Evolutionary conservation across 2,329 filamentous ascomycete genomes (phyloP), one percentile per base, ranked within the genome.

Genomic region (Epichloe brachyelytri): DNA sequence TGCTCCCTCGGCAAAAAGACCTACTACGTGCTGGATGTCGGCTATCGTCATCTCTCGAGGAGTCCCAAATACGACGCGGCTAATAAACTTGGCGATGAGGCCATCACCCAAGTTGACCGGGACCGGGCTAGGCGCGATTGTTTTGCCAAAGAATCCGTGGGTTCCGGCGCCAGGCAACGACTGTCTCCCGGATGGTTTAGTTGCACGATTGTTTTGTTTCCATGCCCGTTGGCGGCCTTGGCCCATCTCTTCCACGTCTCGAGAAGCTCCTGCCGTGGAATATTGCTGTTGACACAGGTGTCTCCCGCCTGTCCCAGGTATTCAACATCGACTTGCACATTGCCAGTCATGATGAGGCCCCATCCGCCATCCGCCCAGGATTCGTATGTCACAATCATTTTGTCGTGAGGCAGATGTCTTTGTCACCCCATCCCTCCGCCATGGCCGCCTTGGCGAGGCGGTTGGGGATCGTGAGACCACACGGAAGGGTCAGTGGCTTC

Each of bases 401-500:
- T 61, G 6, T 70, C 58, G 12, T 68, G 68, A 0, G 77, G 77
- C 1, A 72, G 65, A 30, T 72, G 55, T 51, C 73, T 62, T 59
- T 60, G 55, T 69, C 65, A 26, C 68, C 65, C 59, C 74, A 61
- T 4, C 56, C 55, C 55, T 78, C 72, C 4, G 74, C 69, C 65
- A 80, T 70, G 34, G 78, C 74, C 43, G 77, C 68, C 56, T 76
- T 70, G 43, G 62, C 67, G 1, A 82, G 67, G 5, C 78, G 73
- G 57, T 82, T 82, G 3, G 75, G 74, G 3, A 82, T 60, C 0
- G 67, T 70, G 26, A 82, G 66, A 1, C 79, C 79, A 59, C 75
- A 78, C 54, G 74, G 73, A 1, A 80, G 67, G 38, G 69, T 75
- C 15, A 78, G 58, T 0, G 75, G 69, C 30, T 72, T 47, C 2